These are phyloP conservation scores for Kuraishia borneana DNA, from an alignment of 805 yeast genomes.

Conservation along the genomic window DNA sequence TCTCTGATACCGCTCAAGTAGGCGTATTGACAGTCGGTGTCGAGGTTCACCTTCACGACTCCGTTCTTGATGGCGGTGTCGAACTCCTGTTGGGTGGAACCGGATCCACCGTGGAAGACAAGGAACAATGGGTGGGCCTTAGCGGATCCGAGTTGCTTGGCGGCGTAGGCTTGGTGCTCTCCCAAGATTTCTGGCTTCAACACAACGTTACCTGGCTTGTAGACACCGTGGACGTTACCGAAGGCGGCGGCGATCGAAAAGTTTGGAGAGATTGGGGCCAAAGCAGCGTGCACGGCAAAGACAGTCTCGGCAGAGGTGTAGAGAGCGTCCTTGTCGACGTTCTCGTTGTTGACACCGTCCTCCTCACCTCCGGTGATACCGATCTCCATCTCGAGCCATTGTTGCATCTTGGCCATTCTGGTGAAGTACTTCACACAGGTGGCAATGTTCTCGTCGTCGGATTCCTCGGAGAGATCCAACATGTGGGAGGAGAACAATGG, in stretches of 20 bases:
- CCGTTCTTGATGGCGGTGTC: slow-evolving; percentile 85
- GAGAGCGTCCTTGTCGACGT: slow-evolving; percentile 73
- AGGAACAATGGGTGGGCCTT: slow-evolving; percentile 73
- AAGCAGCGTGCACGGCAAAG: slow-evolving; percentile 81
- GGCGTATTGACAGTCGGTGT: slow-evolving; percentile 98
- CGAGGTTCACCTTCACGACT: slow-evolving; percentile 98
- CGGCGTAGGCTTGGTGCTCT: slow-evolving; percentile 89
- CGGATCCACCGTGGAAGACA: slow-evolving; percentile 99
- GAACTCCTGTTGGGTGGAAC: slow-evolving; percentile 87
- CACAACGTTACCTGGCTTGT: slow-evolving; percentile 97
- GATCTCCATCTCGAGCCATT: slow-evolving; percentile 99
- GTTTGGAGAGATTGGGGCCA: slow-evolving; percentile 87
- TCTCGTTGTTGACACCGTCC: slow-evolving; percentile 99
- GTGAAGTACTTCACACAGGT: slow-evolving; percentile 91
- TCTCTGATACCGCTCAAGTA: slow-evolving; percentile 96
- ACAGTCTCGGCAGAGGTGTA: slow-evolving; percentile 97
- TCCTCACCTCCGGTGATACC: slow-evolving; percentile 99
- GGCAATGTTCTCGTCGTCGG: slow-evolving; percentile 90
- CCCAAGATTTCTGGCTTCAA: slow-evolving; percentile 89
- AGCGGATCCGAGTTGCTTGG: slow-evolving; percentile 44
- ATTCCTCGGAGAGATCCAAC: slow-evolving; percentile 96
- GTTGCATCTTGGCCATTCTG: slow-evolving; percentile 88
- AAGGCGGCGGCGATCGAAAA: slow-evolving; percentile 99
- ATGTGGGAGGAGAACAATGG: slow-evolving; percentile 98
- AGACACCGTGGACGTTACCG: slow-evolving; percentile 99